A percentile compares a stretch with the other conserved stretches of the same genome.
phyloP scores from a whole-genome alignment of 352 stramenopile genomes.

The Halophytophthora polymorphica region DNA sequence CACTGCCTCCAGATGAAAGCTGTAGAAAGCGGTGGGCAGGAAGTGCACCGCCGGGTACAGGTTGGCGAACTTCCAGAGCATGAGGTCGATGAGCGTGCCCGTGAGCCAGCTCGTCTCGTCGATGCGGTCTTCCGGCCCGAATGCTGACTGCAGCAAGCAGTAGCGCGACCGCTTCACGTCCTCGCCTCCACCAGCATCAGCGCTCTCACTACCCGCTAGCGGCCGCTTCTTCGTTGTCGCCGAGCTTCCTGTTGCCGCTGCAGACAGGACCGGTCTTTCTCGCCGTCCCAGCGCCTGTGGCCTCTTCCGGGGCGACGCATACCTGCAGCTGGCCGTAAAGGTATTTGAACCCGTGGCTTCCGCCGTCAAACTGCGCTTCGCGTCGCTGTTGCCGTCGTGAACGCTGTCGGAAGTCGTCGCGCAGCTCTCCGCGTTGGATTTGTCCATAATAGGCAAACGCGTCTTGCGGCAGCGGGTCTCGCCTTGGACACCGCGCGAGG shows the following conservation, averaged over 20 bases:
- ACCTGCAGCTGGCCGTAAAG: too few species aligned
- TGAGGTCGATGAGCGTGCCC: slow-evolving; percentile 79
- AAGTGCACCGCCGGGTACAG: slow-evolving; percentile 74
- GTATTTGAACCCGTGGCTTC: too few species aligned
- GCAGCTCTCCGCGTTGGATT: too few species aligned
- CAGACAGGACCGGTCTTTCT: too few species aligned
- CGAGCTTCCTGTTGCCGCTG: background rate
- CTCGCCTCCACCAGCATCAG: slow-evolving; percentile 1
- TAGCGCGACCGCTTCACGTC: slow-evolving; percentile 19
- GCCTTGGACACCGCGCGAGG: background rate
- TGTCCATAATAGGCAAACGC: too few species aligned
- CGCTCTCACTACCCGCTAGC: slow-evolving; percentile 7
- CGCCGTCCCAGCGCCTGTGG: too few species aligned
- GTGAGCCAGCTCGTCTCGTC: slow-evolving; percentile 84
- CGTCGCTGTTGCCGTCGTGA: too few species aligned
- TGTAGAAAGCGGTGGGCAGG: slow-evolving; percentile 83
- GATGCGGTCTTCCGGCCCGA: slow-evolving; percentile 56
- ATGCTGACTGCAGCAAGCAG: slow-evolving; percentile 48
- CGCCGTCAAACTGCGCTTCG: too few species aligned
- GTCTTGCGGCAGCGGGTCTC: too few species aligned
- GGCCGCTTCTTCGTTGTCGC: slow-evolving; percentile 14
- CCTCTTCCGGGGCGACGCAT: too few species aligned
- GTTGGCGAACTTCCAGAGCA: slow-evolving; percentile 77
- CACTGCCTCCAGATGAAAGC: slow-evolving; percentile 48
- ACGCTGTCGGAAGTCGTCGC: too few species aligned